Evolutionary conservation across 1,284 basidiomycete species (phyloP).

Genomic region (Heterobasidion parviporum): DNA sequence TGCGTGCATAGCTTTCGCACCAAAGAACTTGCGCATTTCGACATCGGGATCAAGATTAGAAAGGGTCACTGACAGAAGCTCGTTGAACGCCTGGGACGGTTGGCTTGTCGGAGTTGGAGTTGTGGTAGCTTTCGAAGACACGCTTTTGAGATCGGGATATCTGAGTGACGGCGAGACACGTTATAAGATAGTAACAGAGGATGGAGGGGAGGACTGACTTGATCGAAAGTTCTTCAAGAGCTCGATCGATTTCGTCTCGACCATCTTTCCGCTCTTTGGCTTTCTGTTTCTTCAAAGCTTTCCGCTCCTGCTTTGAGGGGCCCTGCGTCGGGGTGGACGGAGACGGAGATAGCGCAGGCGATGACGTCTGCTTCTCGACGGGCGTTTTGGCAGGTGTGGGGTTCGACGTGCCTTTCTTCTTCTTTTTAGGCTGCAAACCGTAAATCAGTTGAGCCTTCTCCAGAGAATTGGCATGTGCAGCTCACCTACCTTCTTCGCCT

Average conservation of each 20-base stretch:
- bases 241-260: conserved; percentile 77
- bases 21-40: conserved; percentile 89
- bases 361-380: conserved; percentile 5
- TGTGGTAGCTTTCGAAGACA: conserved; percentile 12
- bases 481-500: conserved; percentile 38
- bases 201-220: conserved; percentile 39
- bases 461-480: neutral
- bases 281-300: conserved; percentile 51
- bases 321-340: conserved; percentile 16
- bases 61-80: conserved; percentile 68
- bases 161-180: conserved; percentile 19
- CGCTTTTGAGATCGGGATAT: conserved; percentile 46
- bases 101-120: conserved; percentile 17
- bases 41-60: conserved; percentile 79
- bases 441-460: neutral
- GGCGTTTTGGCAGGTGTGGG: conserved; percentile 11
- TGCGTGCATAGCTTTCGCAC: conserved; percentile 73
- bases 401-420: conserved; percentile 32
- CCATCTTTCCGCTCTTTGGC: conserved; percentile 52
- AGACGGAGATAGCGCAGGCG: conserved; percentile 8
- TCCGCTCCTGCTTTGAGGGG: conserved; percentile 30
- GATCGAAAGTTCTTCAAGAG: conserved; percentile 71
- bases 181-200: neutral
- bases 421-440: conserved; percentile 27
- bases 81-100: conserved; percentile 31